phyloP scores from a whole-genome alignment of 2,329 filamentous ascomycete genomes.

The Cadophora gregata region DNA sequence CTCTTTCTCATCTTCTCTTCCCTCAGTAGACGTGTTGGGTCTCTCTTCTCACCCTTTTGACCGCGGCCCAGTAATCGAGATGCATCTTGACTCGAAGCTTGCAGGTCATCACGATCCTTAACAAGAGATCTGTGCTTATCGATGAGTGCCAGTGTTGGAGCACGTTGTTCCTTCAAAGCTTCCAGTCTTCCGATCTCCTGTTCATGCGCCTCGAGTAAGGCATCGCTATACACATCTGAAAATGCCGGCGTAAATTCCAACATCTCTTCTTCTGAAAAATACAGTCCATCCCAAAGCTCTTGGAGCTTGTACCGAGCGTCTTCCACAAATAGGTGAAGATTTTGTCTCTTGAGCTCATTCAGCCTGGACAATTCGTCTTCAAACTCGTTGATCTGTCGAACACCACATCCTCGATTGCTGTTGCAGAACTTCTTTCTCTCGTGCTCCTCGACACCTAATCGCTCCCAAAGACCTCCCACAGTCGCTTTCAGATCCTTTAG shows the following conservation, averaged over 20 bases:
- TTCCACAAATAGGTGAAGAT: conserved; percentile 94
- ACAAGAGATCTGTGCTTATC: conserved; percentile 84
- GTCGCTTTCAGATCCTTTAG: conserved; percentile 76
- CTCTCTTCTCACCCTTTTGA: conserved; percentile 90
- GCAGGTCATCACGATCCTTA: conserved; percentile 84
- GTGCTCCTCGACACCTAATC: conserved; percentile 79
- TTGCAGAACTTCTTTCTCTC: conserved; percentile 88
- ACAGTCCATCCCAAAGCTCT: conserved; percentile 92
- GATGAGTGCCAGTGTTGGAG: conserved; percentile 80
- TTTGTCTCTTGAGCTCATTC: conserved; percentile 93
- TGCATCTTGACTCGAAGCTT: conserved; percentile 91
- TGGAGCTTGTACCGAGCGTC: conserved; percentile 90
- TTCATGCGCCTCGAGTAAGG: conserved; percentile 92
- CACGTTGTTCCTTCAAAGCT: conserved; percentile 82
- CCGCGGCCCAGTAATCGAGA: conserved; percentile 91
- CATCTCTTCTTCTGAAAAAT: conserved; percentile 98
- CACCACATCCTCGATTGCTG: conserved; percentile 85
- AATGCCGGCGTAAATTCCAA: conserved; percentile 97
- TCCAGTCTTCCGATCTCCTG: conserved; percentile 85
- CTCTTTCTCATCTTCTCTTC: conserved; percentile 99
- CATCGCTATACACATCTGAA: conserved; percentile 96
- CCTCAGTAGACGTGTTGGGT: conserved; percentile 89
- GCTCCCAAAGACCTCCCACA: conserved; percentile 90
- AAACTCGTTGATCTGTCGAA: conserved; percentile 93
- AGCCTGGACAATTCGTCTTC: conserved; percentile 87